Evolutionary conservation across 176 grass and related monocot genomes (phyloP).

Genomic region (Bromus sterilis): DNA sequence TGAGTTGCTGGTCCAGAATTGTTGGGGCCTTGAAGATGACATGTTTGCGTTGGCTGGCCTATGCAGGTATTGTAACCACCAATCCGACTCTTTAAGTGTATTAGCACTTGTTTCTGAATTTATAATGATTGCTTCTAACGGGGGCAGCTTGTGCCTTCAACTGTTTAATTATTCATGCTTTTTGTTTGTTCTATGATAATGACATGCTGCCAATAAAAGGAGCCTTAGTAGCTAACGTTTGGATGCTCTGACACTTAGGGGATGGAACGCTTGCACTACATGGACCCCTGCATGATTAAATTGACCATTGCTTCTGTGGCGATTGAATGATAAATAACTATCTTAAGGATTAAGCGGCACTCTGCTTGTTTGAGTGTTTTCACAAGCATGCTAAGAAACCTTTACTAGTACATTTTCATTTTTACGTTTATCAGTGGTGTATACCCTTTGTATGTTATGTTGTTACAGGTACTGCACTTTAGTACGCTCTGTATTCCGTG

Average conservation of each 20-base stretch:
- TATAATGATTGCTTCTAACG: conserved; percentile 23
- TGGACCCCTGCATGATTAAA: background rate
- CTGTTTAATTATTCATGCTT: conserved; percentile 26
- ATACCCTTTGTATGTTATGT: background rate
- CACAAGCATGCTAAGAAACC: background rate
- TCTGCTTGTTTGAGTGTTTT: background rate
- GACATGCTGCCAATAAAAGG: background rate
- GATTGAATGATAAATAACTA: background rate
- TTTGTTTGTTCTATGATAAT: conserved; percentile 11
- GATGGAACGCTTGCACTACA: background rate
- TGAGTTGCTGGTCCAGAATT: conserved; percentile 75
- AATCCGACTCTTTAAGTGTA: background rate
- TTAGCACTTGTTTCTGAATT: background rate
- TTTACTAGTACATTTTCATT: background rate
- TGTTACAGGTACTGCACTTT: background rate
- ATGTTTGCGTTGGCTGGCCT: conserved; percentile 61
- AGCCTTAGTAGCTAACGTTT: background rate
- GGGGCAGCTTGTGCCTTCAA: conserved; percentile 1
- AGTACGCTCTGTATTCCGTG: background rate
- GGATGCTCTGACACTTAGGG: background rate
- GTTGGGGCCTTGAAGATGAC: conserved; percentile 87
- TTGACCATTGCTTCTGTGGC: background rate
- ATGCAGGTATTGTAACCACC: conserved; percentile 58
- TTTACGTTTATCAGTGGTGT: background rate
- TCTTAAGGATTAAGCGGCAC: background rate